Evolutionary conservation across 1,139 yeast genomes (phyloP), one percentile per base, ranked within the genome.

Genomic region (Kurtzmaniella natalensis): DNA sequence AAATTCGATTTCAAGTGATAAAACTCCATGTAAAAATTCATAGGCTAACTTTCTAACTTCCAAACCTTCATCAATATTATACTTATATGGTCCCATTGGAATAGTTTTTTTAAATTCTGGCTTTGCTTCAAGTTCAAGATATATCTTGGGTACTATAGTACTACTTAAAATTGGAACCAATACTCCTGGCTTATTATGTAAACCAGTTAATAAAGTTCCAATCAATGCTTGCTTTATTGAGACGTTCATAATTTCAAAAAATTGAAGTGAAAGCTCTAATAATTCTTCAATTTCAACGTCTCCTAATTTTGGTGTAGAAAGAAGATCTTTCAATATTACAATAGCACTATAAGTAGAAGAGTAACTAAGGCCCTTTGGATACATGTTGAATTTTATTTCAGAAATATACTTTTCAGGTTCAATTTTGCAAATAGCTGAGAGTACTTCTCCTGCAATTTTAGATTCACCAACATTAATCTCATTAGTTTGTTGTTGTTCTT

Each of bases 61-160:
- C 31, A 84, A 62, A 0, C 92, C 94, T 46, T 81, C 83, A 50
- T 86, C 96, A 30, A 84, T 74, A 40, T 79, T 78, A 50, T 84
- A 89, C 48, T 84, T 84, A 63, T 83, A 85, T 0, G 95, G 95
- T 0, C 96, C 96, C 79, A 87, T 84, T 31, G 81, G 84, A 26
- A 86, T 81, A 9, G 70, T 61, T 37, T 80, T 79, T 33, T 83
- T 75, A 46, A 78, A 79, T 34, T 71, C 70, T 18, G 67, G 68
- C 43, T 74, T 76, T 2, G 81, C 66, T 11, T 59, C 60, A 25
- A 86, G 66, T 47, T 83, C 88, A 13, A 62, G 64, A 44, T 70
- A 72, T 4, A 84, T 57, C 2, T 59, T 52, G 0, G 82, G 78
- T 27, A 82, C 54, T 55, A 89, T 84, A 46, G 85, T 92, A 38